Percentiles rank a stretch among this genome's conserved stretches.
phyloP scores from a whole-genome alignment of 306 rosid species.

The Canavalia ensiformis region DNA sequence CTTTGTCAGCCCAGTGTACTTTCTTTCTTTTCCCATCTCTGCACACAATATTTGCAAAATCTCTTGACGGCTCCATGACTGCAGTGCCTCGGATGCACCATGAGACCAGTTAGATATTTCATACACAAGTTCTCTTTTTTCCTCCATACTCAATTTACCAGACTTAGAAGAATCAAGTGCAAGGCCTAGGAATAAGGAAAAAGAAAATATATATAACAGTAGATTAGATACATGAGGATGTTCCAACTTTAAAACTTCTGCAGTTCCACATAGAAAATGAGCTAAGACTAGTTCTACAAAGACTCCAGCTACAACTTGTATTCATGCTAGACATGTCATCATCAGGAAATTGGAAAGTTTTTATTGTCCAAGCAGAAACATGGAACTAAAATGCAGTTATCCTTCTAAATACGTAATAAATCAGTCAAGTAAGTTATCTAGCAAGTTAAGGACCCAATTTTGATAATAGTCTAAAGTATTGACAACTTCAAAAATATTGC shows the following conservation, averaged over 20 bases:
- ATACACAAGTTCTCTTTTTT: slow-evolving; percentile 86
- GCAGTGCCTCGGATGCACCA: slow-evolving; percentile 85
- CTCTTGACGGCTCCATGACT: slow-evolving; percentile 98
- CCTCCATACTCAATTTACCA: slow-evolving; percentile 82
- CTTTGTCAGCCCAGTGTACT: slow-evolving; percentile 96
- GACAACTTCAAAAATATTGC: slow-evolving; percentile 39
- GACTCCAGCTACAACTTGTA: slow-evolving; percentile 32
- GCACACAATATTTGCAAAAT: slow-evolving; percentile 92
- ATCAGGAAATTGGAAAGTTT: slow-evolving; percentile 29
- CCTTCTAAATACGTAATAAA: slow-evolving; percentile 32
- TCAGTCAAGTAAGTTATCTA: slow-evolving; percentile 5
- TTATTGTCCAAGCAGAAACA: neutral
- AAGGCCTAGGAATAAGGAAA: slow-evolving; percentile 59
- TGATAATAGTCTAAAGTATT: slow-evolving; percentile 2
- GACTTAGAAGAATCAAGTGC: slow-evolving; percentile 67
- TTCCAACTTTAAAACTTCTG: slow-evolving; percentile 36
- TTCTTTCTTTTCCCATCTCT: slow-evolving; percentile 99
- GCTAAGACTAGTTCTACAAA: slow-evolving; percentile 37
- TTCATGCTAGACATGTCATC: slow-evolving; percentile 41
- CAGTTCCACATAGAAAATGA: neutral
- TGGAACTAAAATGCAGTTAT: slow-evolving; percentile 39
- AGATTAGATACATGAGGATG: slow-evolving; percentile 10
- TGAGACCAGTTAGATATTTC: slow-evolving; percentile 80
- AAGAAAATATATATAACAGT: slow-evolving; percentile 40
- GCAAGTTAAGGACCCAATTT: slow-evolving; percentile 29